phyloP scores from a whole-genome alignment of 148 eudicot species.

The Arbutus unedo region DNA sequence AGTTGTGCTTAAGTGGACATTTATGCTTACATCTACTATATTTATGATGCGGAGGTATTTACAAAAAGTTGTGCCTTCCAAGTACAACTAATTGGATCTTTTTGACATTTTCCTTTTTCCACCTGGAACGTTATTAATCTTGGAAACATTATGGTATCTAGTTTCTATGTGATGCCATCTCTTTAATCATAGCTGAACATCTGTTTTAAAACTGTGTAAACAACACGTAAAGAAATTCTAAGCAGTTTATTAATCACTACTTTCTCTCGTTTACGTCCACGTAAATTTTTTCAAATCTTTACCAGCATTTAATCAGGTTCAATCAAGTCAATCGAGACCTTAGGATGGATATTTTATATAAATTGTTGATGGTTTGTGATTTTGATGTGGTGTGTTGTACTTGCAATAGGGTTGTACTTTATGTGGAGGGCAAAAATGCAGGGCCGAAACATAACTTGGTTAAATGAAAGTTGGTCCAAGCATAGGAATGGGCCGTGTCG shows the following conservation, averaged over 20 bases:
- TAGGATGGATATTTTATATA: not conserved
- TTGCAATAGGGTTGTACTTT: not conserved
- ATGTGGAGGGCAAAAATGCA: no score
- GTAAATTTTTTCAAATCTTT: not conserved
- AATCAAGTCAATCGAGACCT: not conserved
- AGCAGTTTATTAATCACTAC: not conserved
- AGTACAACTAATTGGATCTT: no score
- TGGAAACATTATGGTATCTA: not conserved
- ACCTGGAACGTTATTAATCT: no score
- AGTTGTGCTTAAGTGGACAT: not conserved
- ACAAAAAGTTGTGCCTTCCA: not conserved
- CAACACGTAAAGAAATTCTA: not conserved
- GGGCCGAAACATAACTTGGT: no score
- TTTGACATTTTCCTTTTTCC: not conserved
- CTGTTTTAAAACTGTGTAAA: not conserved
- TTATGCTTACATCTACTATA: not conserved
- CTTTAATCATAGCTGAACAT: constrained; percentile 7
- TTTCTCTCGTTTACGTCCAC: not conserved
- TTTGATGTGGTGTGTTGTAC: not conserved
- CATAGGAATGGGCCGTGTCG: no score
- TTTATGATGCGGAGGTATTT: not conserved
- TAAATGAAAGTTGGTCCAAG: no score
- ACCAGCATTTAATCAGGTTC: not conserved
- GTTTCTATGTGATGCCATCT: not conserved
- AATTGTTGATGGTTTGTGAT: not conserved